Percentiles rank a stretch among this genome's conserved stretches.
Conservation (phyloP, 352 stramenopile species). For the Thraustochytrium sp. region DNA sequence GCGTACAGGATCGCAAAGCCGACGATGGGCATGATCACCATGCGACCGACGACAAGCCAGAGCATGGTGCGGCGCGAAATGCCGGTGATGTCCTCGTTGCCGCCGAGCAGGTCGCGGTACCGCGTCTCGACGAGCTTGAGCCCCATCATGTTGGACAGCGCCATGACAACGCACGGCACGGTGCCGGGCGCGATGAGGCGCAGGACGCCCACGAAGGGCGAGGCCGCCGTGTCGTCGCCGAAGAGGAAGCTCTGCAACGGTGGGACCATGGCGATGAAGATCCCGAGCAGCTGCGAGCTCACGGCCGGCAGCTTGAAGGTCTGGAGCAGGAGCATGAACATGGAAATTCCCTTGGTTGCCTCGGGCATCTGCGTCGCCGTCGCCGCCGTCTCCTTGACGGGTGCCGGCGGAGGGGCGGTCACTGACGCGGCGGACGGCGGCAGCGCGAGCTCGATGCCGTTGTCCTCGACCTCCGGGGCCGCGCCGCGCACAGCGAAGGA, state of each 20-base stretch:
- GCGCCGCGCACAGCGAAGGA: no score
- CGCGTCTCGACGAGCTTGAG: background rate
- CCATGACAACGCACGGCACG: background rate
- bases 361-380: background rate
- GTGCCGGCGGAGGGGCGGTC: no score
- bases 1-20: background rate
- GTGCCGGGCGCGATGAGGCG: background rate
- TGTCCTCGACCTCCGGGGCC: no score
- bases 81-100: background rate
- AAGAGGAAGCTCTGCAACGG: slow-evolving; percentile 26
- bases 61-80: background rate
- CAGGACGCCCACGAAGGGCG: background rate
- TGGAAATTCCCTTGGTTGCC: background rate
- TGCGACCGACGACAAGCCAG: slow-evolving; percentile 3
- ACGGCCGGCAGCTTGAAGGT: background rate
- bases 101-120: background rate
- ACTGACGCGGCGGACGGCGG: no score
- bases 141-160: background rate
- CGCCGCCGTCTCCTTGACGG: no score
- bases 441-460: no score
- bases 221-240: background rate
- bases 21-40: background rate
- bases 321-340: background rate
- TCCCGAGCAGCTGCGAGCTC: background rate
- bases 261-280: background rate